Evolutionary conservation across 768 basidiomycete species (phyloP).

Genomic region (Suillus alpinus): DNA sequence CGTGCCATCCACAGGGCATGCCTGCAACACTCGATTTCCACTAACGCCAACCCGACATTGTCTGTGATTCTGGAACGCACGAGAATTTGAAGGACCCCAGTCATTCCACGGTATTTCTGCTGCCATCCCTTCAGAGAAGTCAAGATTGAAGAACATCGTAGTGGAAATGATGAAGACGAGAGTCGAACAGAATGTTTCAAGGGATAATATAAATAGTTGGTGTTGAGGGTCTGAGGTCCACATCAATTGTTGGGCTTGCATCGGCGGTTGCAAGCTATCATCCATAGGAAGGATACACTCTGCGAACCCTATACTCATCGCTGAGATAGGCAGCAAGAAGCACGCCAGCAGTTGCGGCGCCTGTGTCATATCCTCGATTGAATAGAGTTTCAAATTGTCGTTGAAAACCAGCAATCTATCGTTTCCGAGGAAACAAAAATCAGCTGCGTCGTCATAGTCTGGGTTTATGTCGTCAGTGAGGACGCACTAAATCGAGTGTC

Average conservation of each 20-base stretch:
- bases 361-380: background rate
- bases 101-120: background rate
- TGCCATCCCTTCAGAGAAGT: background rate
- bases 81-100: background rate
- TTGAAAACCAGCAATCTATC: background rate
- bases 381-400: background rate
- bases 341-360: background rate
- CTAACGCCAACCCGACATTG: background rate
- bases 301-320: too few relatives aligned
- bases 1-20: background rate
- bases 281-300: background rate
- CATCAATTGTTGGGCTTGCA: background rate
- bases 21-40: background rate
- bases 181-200: background rate
- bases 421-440: background rate
- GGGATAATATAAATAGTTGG: background rate
- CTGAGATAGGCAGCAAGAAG: background rate
- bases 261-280: background rate
- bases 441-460: background rate
- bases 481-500: background rate
- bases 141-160: background rate
- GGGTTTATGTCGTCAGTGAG: background rate
- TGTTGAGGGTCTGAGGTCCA: background rate
- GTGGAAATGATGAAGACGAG: background rate
- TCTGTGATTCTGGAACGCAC: background rate